Evolutionary conservation across 371 early-diverging fungal genomes (phyloP).

Genomic region (Rhizopus stolonifer): DNA sequence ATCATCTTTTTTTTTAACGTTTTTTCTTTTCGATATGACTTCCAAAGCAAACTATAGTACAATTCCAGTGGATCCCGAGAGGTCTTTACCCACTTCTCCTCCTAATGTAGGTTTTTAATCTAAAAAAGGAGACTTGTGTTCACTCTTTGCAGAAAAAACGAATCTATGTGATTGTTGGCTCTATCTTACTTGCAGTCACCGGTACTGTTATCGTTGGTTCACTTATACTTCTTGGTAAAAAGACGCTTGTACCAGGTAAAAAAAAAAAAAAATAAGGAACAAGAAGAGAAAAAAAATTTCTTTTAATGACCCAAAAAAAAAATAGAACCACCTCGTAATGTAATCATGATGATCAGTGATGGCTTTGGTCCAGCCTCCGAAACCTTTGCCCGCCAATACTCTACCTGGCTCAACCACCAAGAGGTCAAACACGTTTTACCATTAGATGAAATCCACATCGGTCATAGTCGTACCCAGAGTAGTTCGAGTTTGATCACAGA

Average conservation of each 20-base stretch:
- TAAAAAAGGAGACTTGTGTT: neutral
- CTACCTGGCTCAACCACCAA: slow-evolving; percentile 52
- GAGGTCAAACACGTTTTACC: slow-evolving; percentile 46
- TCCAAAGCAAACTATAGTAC: neutral
- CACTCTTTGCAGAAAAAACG: slow-evolving; percentile 10
- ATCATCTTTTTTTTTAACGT: no score
- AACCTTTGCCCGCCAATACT: slow-evolving; percentile 82
- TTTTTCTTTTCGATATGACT: neutral
- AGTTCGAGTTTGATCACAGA: slow-evolving; percentile 85
- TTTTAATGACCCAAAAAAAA: neutral
- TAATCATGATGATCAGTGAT: slow-evolving; percentile 93
- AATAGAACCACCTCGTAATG: slow-evolving; percentile 42
- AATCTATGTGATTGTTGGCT: slow-evolving; percentile 16
- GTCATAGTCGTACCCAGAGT: slow-evolving; percentile 84
- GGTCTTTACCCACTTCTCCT: no score
- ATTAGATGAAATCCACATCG: slow-evolving; percentile 84
- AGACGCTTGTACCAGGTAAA: slow-evolving; percentile 13
- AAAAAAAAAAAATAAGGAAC: neutral
- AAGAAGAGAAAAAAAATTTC: neutral
- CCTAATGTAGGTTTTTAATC: slow-evolving; percentile 11
- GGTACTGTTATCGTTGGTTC: slow-evolving; percentile 14
- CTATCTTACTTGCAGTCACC: slow-evolving; percentile 12
- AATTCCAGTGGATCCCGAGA: neutral
- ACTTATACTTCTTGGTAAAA: slow-evolving; percentile 11
- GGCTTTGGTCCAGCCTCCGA: slow-evolving; percentile 94